phyloP scores from a whole-genome alignment of 805 yeast species.

The Suhomyces faveliae region DNA sequence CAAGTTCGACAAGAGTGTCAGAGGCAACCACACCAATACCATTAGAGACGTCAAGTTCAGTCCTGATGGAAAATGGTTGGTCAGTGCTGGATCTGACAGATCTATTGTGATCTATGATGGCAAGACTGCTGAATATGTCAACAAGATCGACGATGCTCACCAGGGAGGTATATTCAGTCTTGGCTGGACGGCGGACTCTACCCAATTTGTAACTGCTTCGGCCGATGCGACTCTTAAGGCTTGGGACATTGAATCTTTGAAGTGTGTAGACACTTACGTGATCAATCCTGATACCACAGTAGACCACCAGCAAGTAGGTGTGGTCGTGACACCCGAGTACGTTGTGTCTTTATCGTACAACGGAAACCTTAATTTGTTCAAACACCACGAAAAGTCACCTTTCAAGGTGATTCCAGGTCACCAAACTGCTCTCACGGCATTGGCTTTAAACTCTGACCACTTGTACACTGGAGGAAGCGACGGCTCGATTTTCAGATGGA shows the following conservation, averaged over 20 bases:
- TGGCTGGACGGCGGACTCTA: conserved; percentile 60
- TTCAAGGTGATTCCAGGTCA: conserved; percentile 62
- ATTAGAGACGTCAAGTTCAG: conserved; percentile 80
- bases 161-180: conserved; percentile 80
- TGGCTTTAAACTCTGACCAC: conserved; percentile 28
- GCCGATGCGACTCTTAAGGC: conserved; percentile 76
- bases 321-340: conserved; percentile 58
- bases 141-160: conserved; percentile 54
- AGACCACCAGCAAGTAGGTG: conserved; percentile 76
- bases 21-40: conserved; percentile 75
- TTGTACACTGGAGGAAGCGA: conserved; percentile 76
- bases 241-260: conserved; percentile 49
- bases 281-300: conserved; percentile 39
- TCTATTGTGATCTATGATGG: conserved; percentile 80
- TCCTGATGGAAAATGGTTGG: conserved; percentile 72
- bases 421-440: conserved; percentile 74
- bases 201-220: conserved; percentile 70
- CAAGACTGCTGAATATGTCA: conserved; percentile 71
- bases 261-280: conserved; percentile 49
- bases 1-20: conserved; percentile 70
- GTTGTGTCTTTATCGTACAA: conserved; percentile 65
- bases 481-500: conserved; percentile 71
- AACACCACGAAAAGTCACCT: conserved; percentile 35
- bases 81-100: conserved; percentile 85
- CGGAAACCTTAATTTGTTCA: conserved; percentile 69